Percentiles rank a stretch among this genome's conserved stretches.
Conservation (phyloP, 75 land plant species). For the Cryptomeria japonica region DNA sequence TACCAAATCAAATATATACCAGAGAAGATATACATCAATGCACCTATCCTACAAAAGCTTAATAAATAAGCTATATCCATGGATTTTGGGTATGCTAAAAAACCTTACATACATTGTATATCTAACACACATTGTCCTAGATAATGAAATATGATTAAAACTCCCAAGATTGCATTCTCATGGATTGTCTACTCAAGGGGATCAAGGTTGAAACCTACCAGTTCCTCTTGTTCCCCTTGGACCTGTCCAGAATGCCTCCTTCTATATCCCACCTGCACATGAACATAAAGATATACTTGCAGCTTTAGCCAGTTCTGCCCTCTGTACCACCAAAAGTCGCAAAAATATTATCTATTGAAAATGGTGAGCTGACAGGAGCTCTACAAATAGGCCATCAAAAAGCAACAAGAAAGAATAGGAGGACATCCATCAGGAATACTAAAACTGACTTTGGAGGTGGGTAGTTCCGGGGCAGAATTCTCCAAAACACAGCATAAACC, state of each 20-base stretch:
- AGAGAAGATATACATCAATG: background rate
- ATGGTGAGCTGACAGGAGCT: background rate
- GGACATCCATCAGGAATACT: background rate
- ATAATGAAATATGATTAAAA: background rate
- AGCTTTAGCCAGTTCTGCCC: background rate
- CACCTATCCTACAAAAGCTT: background rate
- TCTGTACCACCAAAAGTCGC: background rate
- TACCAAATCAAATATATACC: background rate
- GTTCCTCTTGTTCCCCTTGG: slow-evolving; percentile 81
- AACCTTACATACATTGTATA: background rate
- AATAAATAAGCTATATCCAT: background rate
- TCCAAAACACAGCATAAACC: slow-evolving; percentile 77
- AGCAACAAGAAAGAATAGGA: background rate
- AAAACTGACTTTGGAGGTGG: slow-evolving; percentile 77
- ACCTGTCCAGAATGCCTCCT: slow-evolving; percentile 51
- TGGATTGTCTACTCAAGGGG: background rate
- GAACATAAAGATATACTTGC: background rate
- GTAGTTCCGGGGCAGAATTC: slow-evolving; percentile 68
- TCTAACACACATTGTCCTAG: background rate
- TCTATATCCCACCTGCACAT: slow-evolving; percentile 71
- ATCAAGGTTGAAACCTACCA: slow-evolving; percentile 37
- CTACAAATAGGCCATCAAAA: background rate
- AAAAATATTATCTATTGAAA: background rate
- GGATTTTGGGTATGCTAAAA: background rate
- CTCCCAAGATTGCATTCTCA: background rate